Base-by-base conservation (phyloP, 176 grass and related monocot species). In the Calamus simplicifolius region DNA sequence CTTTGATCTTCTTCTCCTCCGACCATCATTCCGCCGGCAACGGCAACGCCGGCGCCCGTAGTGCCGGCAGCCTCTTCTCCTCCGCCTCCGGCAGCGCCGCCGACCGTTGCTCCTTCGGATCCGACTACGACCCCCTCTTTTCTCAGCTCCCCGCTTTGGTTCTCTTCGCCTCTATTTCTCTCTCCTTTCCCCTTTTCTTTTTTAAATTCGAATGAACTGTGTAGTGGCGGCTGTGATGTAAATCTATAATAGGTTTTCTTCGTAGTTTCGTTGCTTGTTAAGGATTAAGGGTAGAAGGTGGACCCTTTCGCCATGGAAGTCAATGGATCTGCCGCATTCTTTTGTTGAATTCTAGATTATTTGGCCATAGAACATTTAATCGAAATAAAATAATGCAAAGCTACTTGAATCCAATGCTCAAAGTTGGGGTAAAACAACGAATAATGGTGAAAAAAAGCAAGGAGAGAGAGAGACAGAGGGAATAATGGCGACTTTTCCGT, bases 71-170 rank as follows among this genome's bases (percentile, higher is more conserved):
- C 49, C 5, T 65, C 15, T 65, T n/a, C 49, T 56, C 65, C 28
- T 65, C 62, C 25, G 14, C 48, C 23, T 48, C 16, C 0, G 19
- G 49, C 18, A 50, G 21, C 12, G 23, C 38, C 25, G 21, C 4
- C 6, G 48, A 65, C 1, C 16, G 23, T 16, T 50, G 62, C 52
- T 68, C 65, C 28, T 68, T 55, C 29, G 65, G 52, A 68, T 56
- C 65, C 49, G 62, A 65, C 25, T 25, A 8, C 19, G 16, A 52
- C 23, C 48, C 13, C 49, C 4, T 65, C 25, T 25, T 65, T 43
- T 43, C 35, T 10, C 35, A 43, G 35, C 8, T 43, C 14, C 51
- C 48, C 21, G 52, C 17, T 5, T 28, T 6, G 48, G 21, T 27
- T 65, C 12, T 19, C 65, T 52, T 43, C 35, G 8, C 35, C 12